phyloP scores from a whole-genome alignment of 2,329 filamentous ascomycete species.

The Aspergillus sclerotialis region DNA sequence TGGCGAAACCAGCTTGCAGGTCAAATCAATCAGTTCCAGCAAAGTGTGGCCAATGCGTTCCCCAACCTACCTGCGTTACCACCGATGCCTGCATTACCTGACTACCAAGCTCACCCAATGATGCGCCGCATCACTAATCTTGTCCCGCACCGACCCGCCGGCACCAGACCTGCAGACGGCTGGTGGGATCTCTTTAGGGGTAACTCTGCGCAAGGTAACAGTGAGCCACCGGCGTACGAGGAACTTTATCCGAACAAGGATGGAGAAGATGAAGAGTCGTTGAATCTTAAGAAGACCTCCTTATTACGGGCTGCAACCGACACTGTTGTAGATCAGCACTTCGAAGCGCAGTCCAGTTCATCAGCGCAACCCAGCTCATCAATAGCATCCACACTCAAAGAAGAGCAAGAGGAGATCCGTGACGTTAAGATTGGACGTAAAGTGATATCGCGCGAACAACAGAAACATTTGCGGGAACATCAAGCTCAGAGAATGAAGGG shows the following conservation, averaged over 20 bases:
- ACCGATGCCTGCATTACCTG: slow-evolving; percentile 58
- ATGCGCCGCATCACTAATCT: slow-evolving; percentile 66
- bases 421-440: slow-evolving; percentile 38
- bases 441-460: slow-evolving; percentile 38
- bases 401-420: slow-evolving; percentile 29
- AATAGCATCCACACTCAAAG: slow-evolving; percentile 10
- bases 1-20: slow-evolving; percentile 67
- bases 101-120: slow-evolving; percentile 67
- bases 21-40: slow-evolving; percentile 70
- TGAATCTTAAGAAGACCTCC: slow-evolving; percentile 37
- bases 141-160: slow-evolving; percentile 59
- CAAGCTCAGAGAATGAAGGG: slow-evolving; percentile 44
- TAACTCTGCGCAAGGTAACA: slow-evolving; percentile 38
- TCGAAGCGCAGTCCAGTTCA: slow-evolving; percentile 27
- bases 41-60: slow-evolving; percentile 59
- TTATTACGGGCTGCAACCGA: slow-evolving; percentile 37
- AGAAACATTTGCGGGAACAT: slow-evolving; percentile 40
- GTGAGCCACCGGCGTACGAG: slow-evolving; percentile 67
- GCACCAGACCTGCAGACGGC: slow-evolving; percentile 37
- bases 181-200: slow-evolving; percentile 64
- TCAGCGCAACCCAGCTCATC: slow-evolving; percentile 12
- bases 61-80: slow-evolving; percentile 55
- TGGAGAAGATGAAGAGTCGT: slow-evolving; percentile 26
- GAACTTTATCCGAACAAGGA: slow-evolving; percentile 60
- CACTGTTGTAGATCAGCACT: slow-evolving; percentile 39